Evolutionary conservation across 192 early-diverging fungal genomes (phyloP), one percentile per base, ranked within the genome.

Genomic region (Linderina pennispora): DNA sequence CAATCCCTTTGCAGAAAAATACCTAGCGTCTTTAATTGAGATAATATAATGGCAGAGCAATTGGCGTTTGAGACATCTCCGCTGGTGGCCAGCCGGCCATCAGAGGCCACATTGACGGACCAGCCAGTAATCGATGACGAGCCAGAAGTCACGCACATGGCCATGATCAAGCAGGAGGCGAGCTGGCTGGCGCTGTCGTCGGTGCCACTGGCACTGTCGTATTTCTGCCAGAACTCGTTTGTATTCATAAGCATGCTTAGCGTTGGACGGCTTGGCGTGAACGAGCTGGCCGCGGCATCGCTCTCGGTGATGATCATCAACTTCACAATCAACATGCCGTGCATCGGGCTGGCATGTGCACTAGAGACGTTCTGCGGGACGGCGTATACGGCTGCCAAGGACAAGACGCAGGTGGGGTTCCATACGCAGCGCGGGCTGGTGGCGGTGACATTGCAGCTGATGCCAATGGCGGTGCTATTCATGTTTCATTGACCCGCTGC

Each of bases 401-500:
- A 62, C 23, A 62, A 62, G 39, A 45, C 52, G 10, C 45, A 54
- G 31, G 61, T 63, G 4, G 61, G 61, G 11, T 50, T 56, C 34
- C 53, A 63, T 36, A 48, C 55, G n/a, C 61, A 63, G 36, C 54
- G 61, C 22, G 51, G 80, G 0, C 68, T 94, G 7, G 54, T 92
- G 21, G 75, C 89, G 26, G 66, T 88, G 44, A 48, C 65, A 17
- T 7, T 86, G 7, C 53, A 84, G 33, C 79, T 78, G 54, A 47
- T 91, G 23, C 86, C 88, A 5, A 84, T 92, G 49, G 60, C 72
- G 3, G 36, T 71, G 4, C 47, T 90, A 31, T 87, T 83, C 76
- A 79, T 62, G 74, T 74, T 74, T n/a, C 36, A 79, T 85, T 3
- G 82, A 82, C 45, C 24, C 43, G 16, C 59, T 92, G 20, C 59